Evolutionary conservation across 495 filamentous ascomycete species (phyloP).

Genomic region (Penicillium nucicola): DNA sequence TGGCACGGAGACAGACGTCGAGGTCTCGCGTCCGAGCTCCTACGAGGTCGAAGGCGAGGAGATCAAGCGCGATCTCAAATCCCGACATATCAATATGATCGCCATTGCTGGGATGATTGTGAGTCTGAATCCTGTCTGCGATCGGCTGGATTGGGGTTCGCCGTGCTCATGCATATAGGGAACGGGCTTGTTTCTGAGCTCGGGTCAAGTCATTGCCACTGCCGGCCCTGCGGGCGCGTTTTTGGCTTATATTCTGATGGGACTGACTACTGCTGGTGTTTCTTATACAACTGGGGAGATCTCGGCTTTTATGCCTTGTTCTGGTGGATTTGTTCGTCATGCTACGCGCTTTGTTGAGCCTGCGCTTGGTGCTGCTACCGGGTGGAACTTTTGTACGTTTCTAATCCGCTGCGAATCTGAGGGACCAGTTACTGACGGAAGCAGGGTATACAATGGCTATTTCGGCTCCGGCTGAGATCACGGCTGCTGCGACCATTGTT

Average conservation of each 20-base stretch:
- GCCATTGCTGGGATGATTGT: slow-evolving; percentile 22
- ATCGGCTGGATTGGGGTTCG: background rate
- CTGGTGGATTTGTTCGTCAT: slow-evolving; percentile 23
- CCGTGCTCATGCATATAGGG: background rate
- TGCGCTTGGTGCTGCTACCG: slow-evolving; percentile 24
- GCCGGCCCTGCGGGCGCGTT: slow-evolving; percentile 56
- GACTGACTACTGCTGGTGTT: slow-evolving; percentile 15
- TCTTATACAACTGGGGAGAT: slow-evolving; percentile 24
- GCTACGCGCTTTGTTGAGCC: slow-evolving; percentile 25
- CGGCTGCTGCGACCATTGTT: slow-evolving; percentile 46
- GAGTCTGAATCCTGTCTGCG: background rate
- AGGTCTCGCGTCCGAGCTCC: background rate
- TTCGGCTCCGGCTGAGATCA: slow-evolving; percentile 32
- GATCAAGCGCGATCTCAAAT: slow-evolving; percentile 27
- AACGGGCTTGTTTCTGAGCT: slow-evolving; percentile 31
- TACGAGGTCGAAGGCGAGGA: slow-evolving; percentile 1
- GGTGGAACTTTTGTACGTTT: slow-evolving; percentile 24
- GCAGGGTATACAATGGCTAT: slow-evolving; percentile 23
- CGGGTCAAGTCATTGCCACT: slow-evolving; percentile 53
- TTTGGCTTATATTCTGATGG: slow-evolving; percentile 24
- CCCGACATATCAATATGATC: slow-evolving; percentile 25
- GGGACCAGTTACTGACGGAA: background rate
- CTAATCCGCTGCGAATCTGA: slow-evolving; percentile 13
- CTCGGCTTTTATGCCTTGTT: slow-evolving; percentile 20
- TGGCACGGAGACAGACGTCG: background rate